Percentiles rank a stretch among this genome's conserved stretches.
phyloP scores from a whole-genome alignment of 2,329 filamentous ascomycete genomes.

The Ophiostoma montium region DNA sequence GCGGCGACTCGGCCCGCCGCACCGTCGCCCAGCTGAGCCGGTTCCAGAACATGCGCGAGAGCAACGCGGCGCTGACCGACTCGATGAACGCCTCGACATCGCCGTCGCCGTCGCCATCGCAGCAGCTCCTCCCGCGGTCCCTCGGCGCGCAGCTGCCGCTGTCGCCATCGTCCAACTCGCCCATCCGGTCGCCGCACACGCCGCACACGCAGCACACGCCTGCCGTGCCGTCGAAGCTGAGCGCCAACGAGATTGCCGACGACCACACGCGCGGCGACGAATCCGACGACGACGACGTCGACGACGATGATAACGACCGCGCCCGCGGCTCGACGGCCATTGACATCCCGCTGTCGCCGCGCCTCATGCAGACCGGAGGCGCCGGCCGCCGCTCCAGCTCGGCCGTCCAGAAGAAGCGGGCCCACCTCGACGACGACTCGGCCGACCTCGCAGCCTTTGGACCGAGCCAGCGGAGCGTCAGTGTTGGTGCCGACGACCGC shows the following conservation, averaged over 20 bases:
- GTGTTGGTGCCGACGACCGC: slow-evolving; percentile 50
- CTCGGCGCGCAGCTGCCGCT: slow-evolving; percentile 21
- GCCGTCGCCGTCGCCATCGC: slow-evolving; percentile 54
- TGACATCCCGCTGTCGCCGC: slow-evolving; percentile 59
- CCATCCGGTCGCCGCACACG: slow-evolving; percentile 80
- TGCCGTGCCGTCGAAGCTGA: slow-evolving; percentile 83
- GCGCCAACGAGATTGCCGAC: slow-evolving; percentile 74
- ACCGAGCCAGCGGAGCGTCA: slow-evolving; percentile 48
- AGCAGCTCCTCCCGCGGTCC: no score
- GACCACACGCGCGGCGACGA: slow-evolving; percentile 27
- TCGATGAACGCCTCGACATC: slow-evolving; percentile 85
- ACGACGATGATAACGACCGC: no score
- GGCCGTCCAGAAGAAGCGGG: slow-evolving; percentile 48
- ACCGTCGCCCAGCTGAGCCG: slow-evolving; percentile 69
- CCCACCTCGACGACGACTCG: slow-evolving; percentile 42
- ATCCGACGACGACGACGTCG: slow-evolving; percentile 21
- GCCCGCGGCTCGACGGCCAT: slow-evolving; percentile 49
- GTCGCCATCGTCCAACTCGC: slow-evolving; percentile 68
- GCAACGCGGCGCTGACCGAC: slow-evolving; percentile 76
- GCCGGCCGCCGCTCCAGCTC: slow-evolving; percentile 50
- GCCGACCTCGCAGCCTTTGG: slow-evolving; percentile 42
- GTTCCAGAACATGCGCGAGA: slow-evolving; percentile 81
- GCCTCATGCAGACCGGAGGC: slow-evolving; percentile 30
- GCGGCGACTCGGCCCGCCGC: slow-evolving; percentile 56
- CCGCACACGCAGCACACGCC: slow-evolving; percentile 92